A percentile compares a stretch with the other conserved stretches of the same genome.
phyloP scores from a whole-genome alignment of 768 basidiomycete genomes.

The Kwoniella heveanensis region DNA sequence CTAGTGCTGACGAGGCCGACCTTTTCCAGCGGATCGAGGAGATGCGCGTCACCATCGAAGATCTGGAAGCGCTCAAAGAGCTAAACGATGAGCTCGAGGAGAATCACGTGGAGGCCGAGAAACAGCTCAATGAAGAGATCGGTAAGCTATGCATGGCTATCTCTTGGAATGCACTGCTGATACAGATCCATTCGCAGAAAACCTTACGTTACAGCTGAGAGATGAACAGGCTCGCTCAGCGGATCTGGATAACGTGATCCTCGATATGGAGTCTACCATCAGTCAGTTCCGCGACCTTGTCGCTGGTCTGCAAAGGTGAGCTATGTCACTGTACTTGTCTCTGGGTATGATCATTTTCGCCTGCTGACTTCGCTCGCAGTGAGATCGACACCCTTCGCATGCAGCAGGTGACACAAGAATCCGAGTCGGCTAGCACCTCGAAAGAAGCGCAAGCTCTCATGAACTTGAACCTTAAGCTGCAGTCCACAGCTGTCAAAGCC shows the following conservation, averaged over 20 bases:
- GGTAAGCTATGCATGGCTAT: no score
- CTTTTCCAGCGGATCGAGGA: slow-evolving; percentile 87
- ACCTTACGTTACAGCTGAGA: slow-evolving; percentile 61
- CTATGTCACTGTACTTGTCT: not conserved
- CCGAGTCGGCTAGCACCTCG: slow-evolving; percentile 76
- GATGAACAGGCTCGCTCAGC: slow-evolving; percentile 70
- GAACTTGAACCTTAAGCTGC: slow-evolving; percentile 90
- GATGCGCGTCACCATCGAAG: slow-evolving; percentile 93
- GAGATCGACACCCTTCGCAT: slow-evolving; percentile 82
- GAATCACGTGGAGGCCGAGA: slow-evolving; percentile 91
- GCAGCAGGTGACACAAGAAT: slow-evolving; percentile 80
- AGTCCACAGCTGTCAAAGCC: slow-evolving; percentile 85
- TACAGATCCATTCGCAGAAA: slow-evolving; percentile 26
- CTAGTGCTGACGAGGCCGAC: slow-evolving; percentile 4
- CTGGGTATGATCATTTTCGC: not conserved
- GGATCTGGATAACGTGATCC: slow-evolving; percentile 72
- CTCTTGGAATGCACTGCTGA: no score
- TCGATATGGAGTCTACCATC: slow-evolving; percentile 86
- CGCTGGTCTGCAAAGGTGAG: slow-evolving; percentile 73
- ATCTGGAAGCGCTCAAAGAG: slow-evolving; percentile 92
- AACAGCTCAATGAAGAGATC: slow-evolving; percentile 82
- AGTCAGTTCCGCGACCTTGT: slow-evolving; percentile 91
- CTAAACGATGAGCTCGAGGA: slow-evolving; percentile 97
- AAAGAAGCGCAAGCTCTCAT: slow-evolving; percentile 91
- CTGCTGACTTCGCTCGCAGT: slow-evolving; percentile 57